phyloP scores from a whole-genome alignment of 106 monocot genomes.

The Hemerocallis citrina region DNA sequence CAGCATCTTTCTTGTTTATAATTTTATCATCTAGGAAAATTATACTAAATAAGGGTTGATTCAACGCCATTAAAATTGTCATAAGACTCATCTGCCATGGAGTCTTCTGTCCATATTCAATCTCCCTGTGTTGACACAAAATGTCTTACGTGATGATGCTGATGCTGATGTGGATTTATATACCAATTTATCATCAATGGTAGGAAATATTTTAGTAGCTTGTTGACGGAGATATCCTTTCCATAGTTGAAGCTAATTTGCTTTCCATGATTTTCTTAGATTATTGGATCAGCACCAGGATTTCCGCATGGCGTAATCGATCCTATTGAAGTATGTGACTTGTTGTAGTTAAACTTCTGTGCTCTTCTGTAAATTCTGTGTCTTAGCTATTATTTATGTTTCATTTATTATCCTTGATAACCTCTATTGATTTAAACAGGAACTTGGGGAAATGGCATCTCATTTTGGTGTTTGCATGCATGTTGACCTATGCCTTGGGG shows the following conservation, averaged over 20 bases:
- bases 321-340: slow-evolving; percentile 79
- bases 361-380: neutral
- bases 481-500: slow-evolving; percentile 97
- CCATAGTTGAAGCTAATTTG: neutral
- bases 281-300: slow-evolving; percentile 91
- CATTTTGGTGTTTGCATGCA: slow-evolving; percentile 72
- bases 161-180: no score
- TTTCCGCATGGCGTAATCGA: slow-evolving; percentile 90
- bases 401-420: neutral
- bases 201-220: neutral
- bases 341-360: neutral
- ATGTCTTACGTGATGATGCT: no score
- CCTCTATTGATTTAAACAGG: slow-evolving; percentile 27
- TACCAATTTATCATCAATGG: neutral
- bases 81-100: no score
- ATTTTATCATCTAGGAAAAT: no score
- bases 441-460: slow-evolving; percentile 79
- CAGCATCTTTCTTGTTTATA: no score
- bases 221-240: neutral
- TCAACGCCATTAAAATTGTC: no score
- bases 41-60: no score
- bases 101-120: no score
- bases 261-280: slow-evolving; percentile 29
- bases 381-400: neutral
- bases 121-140: no score